phyloP scores from a whole-genome alignment of 805 yeast genomes.

The Jamesozyma jinghongensis region DNA sequence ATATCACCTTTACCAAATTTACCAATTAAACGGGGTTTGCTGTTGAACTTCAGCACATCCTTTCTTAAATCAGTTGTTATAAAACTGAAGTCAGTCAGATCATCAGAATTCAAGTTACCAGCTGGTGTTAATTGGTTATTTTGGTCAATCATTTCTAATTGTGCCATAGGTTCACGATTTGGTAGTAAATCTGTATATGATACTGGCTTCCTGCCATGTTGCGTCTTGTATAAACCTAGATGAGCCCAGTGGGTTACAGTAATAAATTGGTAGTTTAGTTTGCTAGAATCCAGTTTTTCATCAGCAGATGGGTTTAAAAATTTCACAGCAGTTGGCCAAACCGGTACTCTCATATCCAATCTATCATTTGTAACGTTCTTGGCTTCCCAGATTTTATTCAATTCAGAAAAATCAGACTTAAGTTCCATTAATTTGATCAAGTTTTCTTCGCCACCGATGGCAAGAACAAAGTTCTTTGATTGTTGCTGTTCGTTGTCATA shows the following conservation, averaged over 20 bases:
- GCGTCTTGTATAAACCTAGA: conserved; percentile 62
- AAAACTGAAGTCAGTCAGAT: conserved; percentile 33
- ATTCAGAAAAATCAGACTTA: conserved; percentile 18
- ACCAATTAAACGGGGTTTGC: conserved; percentile 49
- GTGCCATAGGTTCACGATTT: conserved; percentile 22
- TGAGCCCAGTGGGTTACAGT: conserved; percentile 52
- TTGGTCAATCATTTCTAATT: conserved; percentile 11
- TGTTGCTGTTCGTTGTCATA: conserved; percentile 31
- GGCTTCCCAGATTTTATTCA: conserved; percentile 49
- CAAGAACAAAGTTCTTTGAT: conserved; percentile 36
- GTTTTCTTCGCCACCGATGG: conserved; percentile 80
- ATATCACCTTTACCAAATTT: conserved; percentile 74
- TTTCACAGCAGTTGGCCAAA: conserved; percentile 55
- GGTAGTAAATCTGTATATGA: conserved; percentile 26
- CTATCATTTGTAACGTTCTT: conserved; percentile 77
- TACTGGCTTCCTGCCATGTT: conserved; percentile 59
- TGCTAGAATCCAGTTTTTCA: conserved; percentile 15
- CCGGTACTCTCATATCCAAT: conserved; percentile 71
- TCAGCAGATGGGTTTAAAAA: conserved; percentile 35
- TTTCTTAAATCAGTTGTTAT: conserved; percentile 67
- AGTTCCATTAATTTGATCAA: conserved; percentile 25
- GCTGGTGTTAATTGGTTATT: conserved; percentile 10
- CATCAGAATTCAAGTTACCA: conserved; percentile 16
- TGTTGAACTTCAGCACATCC: conserved; percentile 49
- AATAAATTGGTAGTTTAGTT: conserved; percentile 37